Base-by-base conservation (phyloP, 106 monocot genomes). In the Dendrobium nobile region DNA sequence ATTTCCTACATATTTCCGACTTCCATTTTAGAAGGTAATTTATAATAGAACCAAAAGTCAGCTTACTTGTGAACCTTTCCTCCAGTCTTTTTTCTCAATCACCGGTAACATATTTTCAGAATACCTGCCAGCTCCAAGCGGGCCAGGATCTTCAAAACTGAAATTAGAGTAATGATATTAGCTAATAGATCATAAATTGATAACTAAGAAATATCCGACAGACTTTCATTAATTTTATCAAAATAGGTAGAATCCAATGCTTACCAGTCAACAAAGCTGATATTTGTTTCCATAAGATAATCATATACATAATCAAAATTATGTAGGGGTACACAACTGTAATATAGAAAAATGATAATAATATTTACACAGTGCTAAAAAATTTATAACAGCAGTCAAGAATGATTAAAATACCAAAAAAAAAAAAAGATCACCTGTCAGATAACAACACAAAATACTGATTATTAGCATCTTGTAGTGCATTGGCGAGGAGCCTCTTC, bases 91-190 rank as follows among this genome's bases (percentile, higher is more conserved):
- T 70, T 82, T 91, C 80, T 90, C 93, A 88, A 93, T 86, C 86
- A 93, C 96, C 28, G 96, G 96, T 84, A 88, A 79, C 96, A 96
- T 96, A 75, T 86, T 85, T 41, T 90, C 87, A 51, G 88, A 90
- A 84, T 91, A 96, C 79, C 96, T 93, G 40, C 96, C 93, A 77
- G 85, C 77, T 77, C 96, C 96, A 88, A 85, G 91, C 20, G 96
- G 91, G 1, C 96, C 96, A 85, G 93, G 96, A 87, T 96, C 96
- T 24, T 96, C 87, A 81, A 96, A 96, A 79, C 96, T 70, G 85
- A 75, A 61, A 31, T 31, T 31, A 31, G 31, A 54, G 22, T 48
- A 76, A 3, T 10, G 19, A 26, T 24, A 76, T 47, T 47, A 76
- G 47, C 26, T 41, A 41, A 24, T 47, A 45, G 13, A 48, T 47